These are phyloP conservation scores for Trichosporon sp. DNA, from an alignment of 1,284 basidiomycete species.

Conservation along the genomic window DNA sequence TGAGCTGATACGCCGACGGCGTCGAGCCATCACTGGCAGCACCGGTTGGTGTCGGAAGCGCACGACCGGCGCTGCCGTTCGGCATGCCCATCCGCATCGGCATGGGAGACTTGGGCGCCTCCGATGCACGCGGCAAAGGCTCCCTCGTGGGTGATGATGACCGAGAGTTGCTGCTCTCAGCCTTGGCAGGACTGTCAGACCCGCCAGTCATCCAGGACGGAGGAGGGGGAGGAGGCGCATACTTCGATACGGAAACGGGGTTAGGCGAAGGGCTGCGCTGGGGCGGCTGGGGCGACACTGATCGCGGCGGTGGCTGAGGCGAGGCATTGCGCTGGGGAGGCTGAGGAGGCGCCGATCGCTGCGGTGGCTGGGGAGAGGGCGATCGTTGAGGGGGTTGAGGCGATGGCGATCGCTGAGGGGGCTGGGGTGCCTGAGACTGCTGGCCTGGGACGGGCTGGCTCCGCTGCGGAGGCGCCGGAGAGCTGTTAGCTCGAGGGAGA, in stretches of 20 bases:
- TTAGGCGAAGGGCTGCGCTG: not conserved
- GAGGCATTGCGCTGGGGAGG: not conserved
- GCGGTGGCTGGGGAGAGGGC: constrained; percentile 20
- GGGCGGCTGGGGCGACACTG: not conserved
- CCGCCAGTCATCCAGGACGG: not conserved
- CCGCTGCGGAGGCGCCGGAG: constrained; percentile 19
- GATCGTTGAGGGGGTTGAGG: not conserved
- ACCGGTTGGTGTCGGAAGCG: not conserved
- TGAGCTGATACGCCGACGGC: constrained; percentile 6
- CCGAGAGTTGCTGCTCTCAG: not conserved
- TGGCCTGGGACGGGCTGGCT: constrained; percentile 24
- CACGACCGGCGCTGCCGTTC: constrained; percentile 11
- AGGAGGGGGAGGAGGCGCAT: not conserved
- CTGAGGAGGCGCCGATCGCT: constrained; percentile 14
- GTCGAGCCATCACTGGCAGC: not conserved
- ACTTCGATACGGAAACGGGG: not conserved
- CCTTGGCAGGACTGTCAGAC: not conserved
- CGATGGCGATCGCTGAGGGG: constrained; percentile 28
- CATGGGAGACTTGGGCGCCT: not conserved
- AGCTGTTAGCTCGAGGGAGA: constrained; percentile 17
- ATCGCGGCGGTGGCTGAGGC: not conserved
- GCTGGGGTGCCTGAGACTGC: constrained; percentile 39
- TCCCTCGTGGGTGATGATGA: not conserved
- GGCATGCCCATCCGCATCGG: not conserved
- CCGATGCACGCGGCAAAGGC: not conserved